Evolutionary conservation across 2,329 filamentous ascomycete genomes (phyloP).

Genomic region (Elsinoe australis): DNA sequence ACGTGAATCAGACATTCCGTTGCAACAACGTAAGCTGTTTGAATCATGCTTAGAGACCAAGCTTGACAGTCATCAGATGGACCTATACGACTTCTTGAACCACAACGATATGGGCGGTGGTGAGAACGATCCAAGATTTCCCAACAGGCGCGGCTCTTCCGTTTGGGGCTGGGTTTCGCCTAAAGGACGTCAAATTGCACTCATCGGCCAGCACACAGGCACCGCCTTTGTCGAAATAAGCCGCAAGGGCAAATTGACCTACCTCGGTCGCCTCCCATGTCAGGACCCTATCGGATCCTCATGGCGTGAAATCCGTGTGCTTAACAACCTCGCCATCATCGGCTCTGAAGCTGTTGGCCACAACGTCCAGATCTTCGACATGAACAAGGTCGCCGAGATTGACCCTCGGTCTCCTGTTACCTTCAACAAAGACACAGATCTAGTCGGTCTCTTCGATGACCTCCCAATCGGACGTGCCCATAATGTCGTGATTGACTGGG

Average conservation of each 20-base stretch:
- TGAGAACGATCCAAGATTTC: slow-evolving; percentile 22
- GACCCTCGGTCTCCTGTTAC: slow-evolving; percentile 39
- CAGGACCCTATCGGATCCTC: slow-evolving; percentile 40
- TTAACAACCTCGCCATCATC: slow-evolving; percentile 39
- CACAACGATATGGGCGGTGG: slow-evolving; percentile 47
- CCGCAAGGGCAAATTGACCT: slow-evolving; percentile 44
- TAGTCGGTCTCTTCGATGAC: slow-evolving; percentile 36
- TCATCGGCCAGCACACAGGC: slow-evolving; percentile 48
- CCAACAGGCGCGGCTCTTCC: slow-evolving; percentile 36
- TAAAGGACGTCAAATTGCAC: slow-evolving; percentile 49
- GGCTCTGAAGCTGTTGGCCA: slow-evolving; percentile 43
- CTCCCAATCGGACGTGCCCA: slow-evolving; percentile 44
- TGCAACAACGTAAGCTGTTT: slow-evolving; percentile 37
- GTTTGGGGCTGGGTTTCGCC: slow-evolving; percentile 52
- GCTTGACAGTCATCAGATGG: slow-evolving; percentile 28
- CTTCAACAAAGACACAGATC: slow-evolving; percentile 39
- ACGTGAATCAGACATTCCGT: slow-evolving; percentile 42
- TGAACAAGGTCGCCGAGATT: slow-evolving; percentile 45
- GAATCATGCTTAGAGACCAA: background rate
- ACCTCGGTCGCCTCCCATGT: slow-evolving; percentile 47
- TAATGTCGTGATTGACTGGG: slow-evolving; percentile 48
- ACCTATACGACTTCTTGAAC: slow-evolving; percentile 50
- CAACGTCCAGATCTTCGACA: slow-evolving; percentile 56
- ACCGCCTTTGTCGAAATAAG: slow-evolving; percentile 49
- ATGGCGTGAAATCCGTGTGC: slow-evolving; percentile 48